Evolutionary conservation across 495 filamentous ascomycete species (phyloP).

Genomic region (Pseudevernia furfuracea): DNA sequence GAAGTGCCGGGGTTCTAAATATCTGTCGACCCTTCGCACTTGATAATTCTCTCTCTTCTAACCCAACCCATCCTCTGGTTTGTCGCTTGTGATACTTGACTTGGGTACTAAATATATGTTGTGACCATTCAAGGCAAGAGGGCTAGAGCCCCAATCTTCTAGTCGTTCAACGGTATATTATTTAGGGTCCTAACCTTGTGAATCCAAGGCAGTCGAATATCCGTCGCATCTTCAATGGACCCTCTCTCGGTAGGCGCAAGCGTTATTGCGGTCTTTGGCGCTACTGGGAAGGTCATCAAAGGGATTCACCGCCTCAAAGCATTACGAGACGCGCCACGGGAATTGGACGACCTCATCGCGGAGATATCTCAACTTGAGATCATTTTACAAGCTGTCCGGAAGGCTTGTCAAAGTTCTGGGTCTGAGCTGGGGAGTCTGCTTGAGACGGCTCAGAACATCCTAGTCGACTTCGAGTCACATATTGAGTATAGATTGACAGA

Average conservation of each 20-base stretch:
- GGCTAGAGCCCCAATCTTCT: too few species aligned
- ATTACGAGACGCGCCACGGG: constrained; percentile 2
- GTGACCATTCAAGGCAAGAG: too few species aligned
- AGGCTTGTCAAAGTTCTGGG: neutral
- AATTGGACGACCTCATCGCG: constrained; percentile 5
- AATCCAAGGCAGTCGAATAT: neutral
- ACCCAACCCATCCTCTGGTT: neutral
- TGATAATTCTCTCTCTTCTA: neutral
- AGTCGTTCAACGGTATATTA: neutral
- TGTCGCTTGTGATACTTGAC: neutral
- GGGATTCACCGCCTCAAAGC: neutral
- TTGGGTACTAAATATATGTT: neutral
- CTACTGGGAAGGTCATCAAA: constrained; percentile 3
- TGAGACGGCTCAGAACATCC: neutral
- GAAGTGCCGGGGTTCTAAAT: neutral
- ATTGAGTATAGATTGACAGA: constrained; percentile 9
- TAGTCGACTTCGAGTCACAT: neutral
- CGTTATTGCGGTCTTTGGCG: constrained; percentile 9
- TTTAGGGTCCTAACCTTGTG: neutral
- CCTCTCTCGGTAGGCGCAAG: constrained; percentile 8
- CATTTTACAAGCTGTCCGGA: neutral
- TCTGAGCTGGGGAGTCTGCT: neutral
- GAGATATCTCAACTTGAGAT: constrained; percentile 1
- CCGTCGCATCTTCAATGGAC: neutral
- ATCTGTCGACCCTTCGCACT: neutral